These are phyloP conservation scores for Lentinus brumalis DNA, from an alignment of 768 basidiomycete genomes.

Conservation along the genomic window DNA sequence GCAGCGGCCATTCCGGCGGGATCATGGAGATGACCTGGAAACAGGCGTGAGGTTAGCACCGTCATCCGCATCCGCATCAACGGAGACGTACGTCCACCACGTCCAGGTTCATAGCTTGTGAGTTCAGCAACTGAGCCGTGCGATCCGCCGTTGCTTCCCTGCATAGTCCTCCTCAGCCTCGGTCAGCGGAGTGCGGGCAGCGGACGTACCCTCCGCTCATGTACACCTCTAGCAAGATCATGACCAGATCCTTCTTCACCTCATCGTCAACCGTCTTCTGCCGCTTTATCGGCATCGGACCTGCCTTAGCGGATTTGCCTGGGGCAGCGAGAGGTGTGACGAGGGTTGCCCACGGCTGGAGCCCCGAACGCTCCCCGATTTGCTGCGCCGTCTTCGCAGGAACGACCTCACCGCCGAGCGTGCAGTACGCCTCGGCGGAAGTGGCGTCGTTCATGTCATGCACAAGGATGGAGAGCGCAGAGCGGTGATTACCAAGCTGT, in stretches of 20 bases:
- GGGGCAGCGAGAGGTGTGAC: constrained; percentile 38
- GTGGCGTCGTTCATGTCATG: constrained; percentile 68
- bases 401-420: constrained; percentile 75
- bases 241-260: constrained; percentile 60
- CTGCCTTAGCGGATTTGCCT: constrained; percentile 27
- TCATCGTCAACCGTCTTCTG: constrained; percentile 45
- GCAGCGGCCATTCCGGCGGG: constrained; percentile 77
- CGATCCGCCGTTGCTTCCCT: constrained; percentile 58
- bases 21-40: constrained; percentile 64
- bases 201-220: constrained; percentile 72
- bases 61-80: not conserved
- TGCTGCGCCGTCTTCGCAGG: constrained; percentile 55
- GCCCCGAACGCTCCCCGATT: constrained; percentile 49
- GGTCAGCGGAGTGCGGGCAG: no score
- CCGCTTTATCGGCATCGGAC: constrained; percentile 32
- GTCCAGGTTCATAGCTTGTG: constrained; percentile 81
- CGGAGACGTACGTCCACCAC: constrained; percentile 63
- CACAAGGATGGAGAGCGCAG: constrained; percentile 68
- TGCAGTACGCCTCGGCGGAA: constrained; percentile 87
- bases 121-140: constrained; percentile 70
- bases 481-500: constrained; percentile 58
- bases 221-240: constrained; percentile 78
- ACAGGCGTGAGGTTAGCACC: not conserved
- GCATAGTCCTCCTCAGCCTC: not conserved
- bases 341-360: constrained; percentile 58